phyloP scores from a whole-genome alignment of 257 asterid genomes.

The Ballota nigra region DNA sequence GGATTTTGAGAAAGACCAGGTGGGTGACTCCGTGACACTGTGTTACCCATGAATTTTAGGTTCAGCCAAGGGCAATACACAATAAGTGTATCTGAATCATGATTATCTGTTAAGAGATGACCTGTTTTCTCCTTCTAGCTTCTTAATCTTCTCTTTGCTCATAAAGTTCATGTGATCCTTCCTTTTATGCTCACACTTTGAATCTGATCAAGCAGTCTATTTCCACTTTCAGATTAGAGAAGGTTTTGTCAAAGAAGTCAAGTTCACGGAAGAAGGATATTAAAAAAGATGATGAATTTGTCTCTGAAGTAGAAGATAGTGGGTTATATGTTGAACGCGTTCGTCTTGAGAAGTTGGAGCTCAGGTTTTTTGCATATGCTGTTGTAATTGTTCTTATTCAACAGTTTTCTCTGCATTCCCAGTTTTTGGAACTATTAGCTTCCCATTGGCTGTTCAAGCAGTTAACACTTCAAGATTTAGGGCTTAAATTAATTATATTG shows the following conservation, averaged over 20 bases:
- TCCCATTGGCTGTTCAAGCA: conserved; percentile 11
- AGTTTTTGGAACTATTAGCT: background rate
- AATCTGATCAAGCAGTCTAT: conserved; percentile 14
- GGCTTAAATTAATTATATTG: background rate
- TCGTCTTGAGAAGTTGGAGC: conserved; percentile 83
- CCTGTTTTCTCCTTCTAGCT: conserved; percentile 16
- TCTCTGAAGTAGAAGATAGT: conserved; percentile 43
- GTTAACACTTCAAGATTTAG: conserved; percentile 7
- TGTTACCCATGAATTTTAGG: conserved; percentile 1
- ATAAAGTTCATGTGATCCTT: conserved; percentile 7
- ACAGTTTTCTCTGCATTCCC: conserved; percentile 13
- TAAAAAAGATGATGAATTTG: conserved; percentile 49
- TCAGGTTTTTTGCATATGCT: conserved; percentile 53
- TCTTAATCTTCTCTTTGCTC: conserved; percentile 8
- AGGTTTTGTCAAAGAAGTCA: conserved; percentile 61
- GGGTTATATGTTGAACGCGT: conserved; percentile 80
- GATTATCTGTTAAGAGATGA: conserved; percentile 10
- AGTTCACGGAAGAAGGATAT: conserved; percentile 39
- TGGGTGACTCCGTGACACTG: conserved; percentile 26
- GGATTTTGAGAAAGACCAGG: conserved; percentile 82
- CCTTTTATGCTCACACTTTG: background rate
- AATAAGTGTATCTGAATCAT: conserved; percentile 4
- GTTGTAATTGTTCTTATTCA: conserved; percentile 13
- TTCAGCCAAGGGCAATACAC: conserved; percentile 10
- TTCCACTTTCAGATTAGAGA: conserved; percentile 51